Base-by-base conservation (phyloP, 768 basidiomycete species). In the Auriculariales sp. region DNA sequence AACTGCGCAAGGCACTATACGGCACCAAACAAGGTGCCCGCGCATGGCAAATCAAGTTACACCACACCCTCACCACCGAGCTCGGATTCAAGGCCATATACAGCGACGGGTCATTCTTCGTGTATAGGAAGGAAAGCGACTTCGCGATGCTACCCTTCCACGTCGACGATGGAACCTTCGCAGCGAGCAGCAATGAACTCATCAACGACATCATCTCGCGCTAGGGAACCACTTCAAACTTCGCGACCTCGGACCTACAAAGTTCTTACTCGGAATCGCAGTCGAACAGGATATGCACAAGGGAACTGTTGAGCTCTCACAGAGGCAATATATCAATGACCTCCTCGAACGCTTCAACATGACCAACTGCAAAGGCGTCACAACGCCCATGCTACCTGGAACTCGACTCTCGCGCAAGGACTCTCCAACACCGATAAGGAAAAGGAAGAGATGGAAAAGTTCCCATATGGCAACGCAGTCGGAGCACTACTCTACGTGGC, bases 231-330 rank as follows among this genome's bases (percentile, higher is more conserved):
- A n/a, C 25, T 34, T 49, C 49, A 53, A 53, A 24, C 10, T 54
- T 19, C 17, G 53, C 4, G 64, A 66, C 46, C 51, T 65, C 2
- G 65, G 64, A 63, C 55, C 51, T 17, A 55, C 50, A n/a, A 14
- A 12, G n/a, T 50, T 46, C 39, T 24, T 39, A 22, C 49, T 50
- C 14, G 49, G 49, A 22, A 24, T 50, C 45, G 35, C 44, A 28
- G 24, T 50, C 49, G 24, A 47, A 24, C 49, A 39, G 11, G 36
- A 50, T 39, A 35, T 35, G 4, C 9, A 27, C 22, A 12, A 5
- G 22, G 12, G 33, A 14, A 27, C 12, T 6, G 47, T 51, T 10
- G 22, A 25, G 9, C n/a, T 51, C 27, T 51, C 50, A 14, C 50
- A 51, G 32, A 19, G 10, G 4, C 19, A 11, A 4, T 35, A 51